These are phyloP conservation scores for Trichoderma hamatum DNA, from an alignment of 2,329 filamentous ascomycete species.

Conservation along the genomic window DNA sequence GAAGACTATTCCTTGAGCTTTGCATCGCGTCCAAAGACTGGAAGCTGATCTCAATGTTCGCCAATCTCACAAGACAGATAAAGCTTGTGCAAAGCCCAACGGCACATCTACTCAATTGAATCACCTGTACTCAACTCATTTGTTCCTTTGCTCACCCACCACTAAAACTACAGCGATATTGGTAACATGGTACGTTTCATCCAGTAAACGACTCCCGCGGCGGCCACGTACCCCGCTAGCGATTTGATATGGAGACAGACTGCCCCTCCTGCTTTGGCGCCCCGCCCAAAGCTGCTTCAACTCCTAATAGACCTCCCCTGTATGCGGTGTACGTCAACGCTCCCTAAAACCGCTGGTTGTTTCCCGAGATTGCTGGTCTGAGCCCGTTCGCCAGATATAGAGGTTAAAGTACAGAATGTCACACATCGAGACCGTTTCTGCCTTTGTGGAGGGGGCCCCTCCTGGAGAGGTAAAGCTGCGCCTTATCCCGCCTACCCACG, in stretches of 20 bases:
- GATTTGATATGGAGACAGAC: neutral
- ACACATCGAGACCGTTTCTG: slow-evolving; percentile 59
- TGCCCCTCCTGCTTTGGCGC: slow-evolving; percentile 21
- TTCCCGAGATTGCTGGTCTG: neutral
- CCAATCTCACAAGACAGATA: neutral
- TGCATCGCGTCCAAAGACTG: neutral
- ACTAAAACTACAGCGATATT: neutral
- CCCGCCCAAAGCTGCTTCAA: slow-evolving; percentile 19
- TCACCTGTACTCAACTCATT: too few species aligned
- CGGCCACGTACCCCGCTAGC: slow-evolving; percentile 17
- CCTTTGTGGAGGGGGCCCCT: slow-evolving; percentile 91
- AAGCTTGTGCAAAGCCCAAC: neutral
- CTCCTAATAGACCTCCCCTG: slow-evolving; percentile 8
- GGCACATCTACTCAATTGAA: neutral
- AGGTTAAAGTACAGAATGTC: slow-evolving; percentile 37
- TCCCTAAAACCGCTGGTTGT: neutral
- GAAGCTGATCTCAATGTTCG: neutral
- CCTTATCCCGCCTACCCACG: slow-evolving; percentile 8
- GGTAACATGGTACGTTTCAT: slow-evolving; percentile 12
- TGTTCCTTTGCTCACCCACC: neutral
- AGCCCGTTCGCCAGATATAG: neutral
- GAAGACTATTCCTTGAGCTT: neutral
- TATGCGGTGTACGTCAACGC: slow-evolving; percentile 26
- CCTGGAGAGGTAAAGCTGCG: slow-evolving; percentile 77
- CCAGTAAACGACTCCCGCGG: neutral